Conservation (phyloP, 176 grass and related monocot species). For the Cymbopogon citratus region DNA sequence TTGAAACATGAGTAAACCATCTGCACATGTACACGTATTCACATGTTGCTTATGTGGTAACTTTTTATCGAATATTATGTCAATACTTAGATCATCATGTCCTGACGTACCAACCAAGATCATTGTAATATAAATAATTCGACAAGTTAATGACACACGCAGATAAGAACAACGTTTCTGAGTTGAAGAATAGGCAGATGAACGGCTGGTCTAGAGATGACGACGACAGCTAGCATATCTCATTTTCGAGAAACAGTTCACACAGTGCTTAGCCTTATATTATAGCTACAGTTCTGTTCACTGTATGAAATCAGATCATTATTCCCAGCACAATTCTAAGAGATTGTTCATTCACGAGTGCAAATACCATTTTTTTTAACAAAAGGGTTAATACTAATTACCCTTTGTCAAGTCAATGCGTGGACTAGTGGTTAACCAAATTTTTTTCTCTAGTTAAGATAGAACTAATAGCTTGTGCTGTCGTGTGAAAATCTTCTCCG, state of each 20-base stretch:
- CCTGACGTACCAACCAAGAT: background rate
- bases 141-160: background rate
- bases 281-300: background rate
- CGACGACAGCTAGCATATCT: no score
- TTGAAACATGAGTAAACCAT: no score
- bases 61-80: no score
- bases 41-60: no score
- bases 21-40: no score
- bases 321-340: background rate
- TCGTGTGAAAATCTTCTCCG: constrained; percentile 17
- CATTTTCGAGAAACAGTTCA: background rate
- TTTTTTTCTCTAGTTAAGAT: background rate
- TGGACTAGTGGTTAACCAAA: background rate
- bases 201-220: no score
- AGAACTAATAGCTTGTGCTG: background rate
- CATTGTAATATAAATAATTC: background rate
- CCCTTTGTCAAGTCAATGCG: background rate
- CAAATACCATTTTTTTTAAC: background rate
- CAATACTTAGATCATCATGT: background rate
- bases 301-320: background rate
- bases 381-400: background rate
- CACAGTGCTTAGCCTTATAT: no score
- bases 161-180: background rate
- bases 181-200: background rate
- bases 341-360: background rate